A percentile compares a stretch with the other conserved stretches of the same genome.
These are phyloP conservation scores for Candida patagonica DNA, from an alignment of 805 yeast genomes.

Conservation along the genomic window DNA sequence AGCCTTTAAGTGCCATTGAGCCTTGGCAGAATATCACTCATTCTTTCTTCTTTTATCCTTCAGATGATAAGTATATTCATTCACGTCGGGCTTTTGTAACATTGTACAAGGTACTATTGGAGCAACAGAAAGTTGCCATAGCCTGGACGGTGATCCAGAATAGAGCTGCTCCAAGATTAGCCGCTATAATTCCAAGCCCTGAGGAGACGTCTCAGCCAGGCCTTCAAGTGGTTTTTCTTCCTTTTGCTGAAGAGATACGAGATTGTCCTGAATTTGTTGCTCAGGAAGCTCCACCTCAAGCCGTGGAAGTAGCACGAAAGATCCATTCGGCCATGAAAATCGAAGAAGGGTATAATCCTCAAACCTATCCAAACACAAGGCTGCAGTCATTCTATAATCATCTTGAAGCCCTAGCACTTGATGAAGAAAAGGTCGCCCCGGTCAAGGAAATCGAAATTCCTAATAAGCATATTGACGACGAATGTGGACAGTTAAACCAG, in stretches of 20 bases:
- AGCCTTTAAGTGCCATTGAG: conserved; percentile 34
- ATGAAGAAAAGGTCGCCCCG: conserved; percentile 39
- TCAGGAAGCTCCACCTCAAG: conserved; percentile 14
- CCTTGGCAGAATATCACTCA: conserved; percentile 44
- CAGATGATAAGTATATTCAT: conserved; percentile 48
- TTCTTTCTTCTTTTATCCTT: conserved; percentile 60
- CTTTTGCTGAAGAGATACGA: conserved; percentile 70
- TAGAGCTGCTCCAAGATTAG: conserved; percentile 46
- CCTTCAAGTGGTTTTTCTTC: conserved; percentile 56
- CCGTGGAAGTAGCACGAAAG: conserved; percentile 22
- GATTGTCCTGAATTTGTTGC: conserved; percentile 38
- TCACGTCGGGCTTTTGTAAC: conserved; percentile 61
- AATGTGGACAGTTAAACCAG: conserved; percentile 16
- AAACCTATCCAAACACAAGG: conserved; percentile 48
- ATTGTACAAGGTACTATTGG: conserved; percentile 50
- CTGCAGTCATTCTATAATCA: conserved; percentile 58
- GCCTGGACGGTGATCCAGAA: conserved; percentile 60
- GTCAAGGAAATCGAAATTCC: conserved; percentile 18
- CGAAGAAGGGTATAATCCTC: conserved; percentile 45
- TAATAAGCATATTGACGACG: conserved; percentile 15
- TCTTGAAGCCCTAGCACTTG: conserved; percentile 57
- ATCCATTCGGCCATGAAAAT: conserved; percentile 36
- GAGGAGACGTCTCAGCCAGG: conserved; percentile 52
- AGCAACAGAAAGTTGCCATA: conserved; percentile 48
- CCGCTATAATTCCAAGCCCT: conserved; percentile 44